Evolutionary conservation across 2,329 filamentous ascomycete species (phyloP).

Genomic region (Coniochaeta ligniaria): DNA sequence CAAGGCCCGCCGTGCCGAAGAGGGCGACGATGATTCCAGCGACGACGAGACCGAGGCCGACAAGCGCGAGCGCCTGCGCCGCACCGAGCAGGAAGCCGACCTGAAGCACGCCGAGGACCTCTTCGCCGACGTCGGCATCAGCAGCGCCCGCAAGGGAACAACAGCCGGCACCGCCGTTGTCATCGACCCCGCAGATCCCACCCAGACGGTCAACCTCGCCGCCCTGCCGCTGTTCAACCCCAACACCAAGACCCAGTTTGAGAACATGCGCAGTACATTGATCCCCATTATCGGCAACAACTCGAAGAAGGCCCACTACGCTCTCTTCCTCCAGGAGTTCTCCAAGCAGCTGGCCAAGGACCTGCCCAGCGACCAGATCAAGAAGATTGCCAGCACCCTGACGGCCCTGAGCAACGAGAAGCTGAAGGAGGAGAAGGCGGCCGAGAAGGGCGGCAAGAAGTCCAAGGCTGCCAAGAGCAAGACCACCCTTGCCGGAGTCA

Average conservation of each 20-base stretch:
- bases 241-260: slow-evolving; percentile 78
- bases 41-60: slow-evolving; percentile 64
- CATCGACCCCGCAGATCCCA: slow-evolving; percentile 67
- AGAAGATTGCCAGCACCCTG: slow-evolving; percentile 83
- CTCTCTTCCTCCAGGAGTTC: slow-evolving; percentile 86
- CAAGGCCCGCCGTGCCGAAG: slow-evolving; percentile 43
- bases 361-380: slow-evolving; percentile 85
- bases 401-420: slow-evolving; percentile 96
- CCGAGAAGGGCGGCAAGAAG: slow-evolving; percentile 95
- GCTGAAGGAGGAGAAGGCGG: slow-evolving; percentile 95
- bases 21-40: slow-evolving; percentile 51
- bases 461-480: slow-evolving; percentile 95
- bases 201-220: slow-evolving; percentile 73
- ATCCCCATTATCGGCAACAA: slow-evolving; percentile 68
- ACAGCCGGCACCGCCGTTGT: slow-evolving; percentile 58
- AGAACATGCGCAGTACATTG: slow-evolving; percentile 69
- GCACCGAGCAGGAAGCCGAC: slow-evolving; percentile 80
- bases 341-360: slow-evolving; percentile 81
- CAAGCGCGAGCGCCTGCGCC: slow-evolving; percentile 65
- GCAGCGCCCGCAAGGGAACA: slow-evolving; percentile 64
- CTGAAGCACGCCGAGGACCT: slow-evolving; percentile 86
- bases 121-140: slow-evolving; percentile 71
- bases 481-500: slow-evolving; percentile 63
- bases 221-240: slow-evolving; percentile 83
- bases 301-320: slow-evolving; percentile 83